These are phyloP conservation scores for Penicillium sp. DNA, from an alignment of 2,329 filamentous ascomycete genomes.

Conservation along the genomic window DNA sequence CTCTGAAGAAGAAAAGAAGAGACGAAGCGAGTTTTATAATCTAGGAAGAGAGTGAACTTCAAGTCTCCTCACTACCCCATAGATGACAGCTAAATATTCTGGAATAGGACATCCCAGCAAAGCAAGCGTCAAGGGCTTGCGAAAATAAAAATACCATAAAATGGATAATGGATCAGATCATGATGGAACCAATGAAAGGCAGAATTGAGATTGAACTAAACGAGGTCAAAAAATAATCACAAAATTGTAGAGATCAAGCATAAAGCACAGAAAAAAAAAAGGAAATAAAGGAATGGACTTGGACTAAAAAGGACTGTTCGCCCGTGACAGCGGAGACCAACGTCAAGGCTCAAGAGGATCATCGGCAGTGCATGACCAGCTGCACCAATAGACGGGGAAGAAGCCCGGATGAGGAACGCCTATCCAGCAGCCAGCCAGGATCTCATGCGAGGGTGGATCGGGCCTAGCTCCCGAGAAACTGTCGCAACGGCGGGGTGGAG, in stretches of 20 bases:
- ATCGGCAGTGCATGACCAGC: slow-evolving; percentile 31
- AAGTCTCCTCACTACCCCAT: slow-evolving; percentile 18
- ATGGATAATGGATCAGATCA: slow-evolving; percentile 5
- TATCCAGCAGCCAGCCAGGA: slow-evolving; percentile 31
- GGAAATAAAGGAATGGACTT: background rate
- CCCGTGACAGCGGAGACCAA: slow-evolving; percentile 23
- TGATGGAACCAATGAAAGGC: background rate
- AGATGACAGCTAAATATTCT: slow-evolving; percentile 16
- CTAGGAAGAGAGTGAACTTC: background rate
- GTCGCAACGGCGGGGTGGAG: slow-evolving; percentile 20
- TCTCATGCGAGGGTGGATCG: slow-evolving; percentile 29
- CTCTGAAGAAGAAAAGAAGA: slow-evolving; percentile 3
- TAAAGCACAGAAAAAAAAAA: background rate
- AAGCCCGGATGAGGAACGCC: slow-evolving; percentile 23
- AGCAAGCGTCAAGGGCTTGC: slow-evolving; percentile 1
- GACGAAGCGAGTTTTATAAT: slow-evolving; percentile 15
- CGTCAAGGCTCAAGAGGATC: slow-evolving; percentile 25
- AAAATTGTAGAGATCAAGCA: background rate
- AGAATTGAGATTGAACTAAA: slow-evolving; percentile 1
- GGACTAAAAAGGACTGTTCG: slow-evolving; percentile 8
- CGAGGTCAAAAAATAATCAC: slow-evolving; percentile 3
- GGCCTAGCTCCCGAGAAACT: slow-evolving; percentile 26
- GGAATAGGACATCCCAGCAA: slow-evolving; percentile 5
- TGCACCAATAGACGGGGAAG: slow-evolving; percentile 33
- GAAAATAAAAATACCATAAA: background rate